A percentile compares a stretch with the other conserved stretches of the same genome.
Conservation (phyloP, 2,329 filamentous ascomycete genomes). For the Aspergillus fructus region DNA sequence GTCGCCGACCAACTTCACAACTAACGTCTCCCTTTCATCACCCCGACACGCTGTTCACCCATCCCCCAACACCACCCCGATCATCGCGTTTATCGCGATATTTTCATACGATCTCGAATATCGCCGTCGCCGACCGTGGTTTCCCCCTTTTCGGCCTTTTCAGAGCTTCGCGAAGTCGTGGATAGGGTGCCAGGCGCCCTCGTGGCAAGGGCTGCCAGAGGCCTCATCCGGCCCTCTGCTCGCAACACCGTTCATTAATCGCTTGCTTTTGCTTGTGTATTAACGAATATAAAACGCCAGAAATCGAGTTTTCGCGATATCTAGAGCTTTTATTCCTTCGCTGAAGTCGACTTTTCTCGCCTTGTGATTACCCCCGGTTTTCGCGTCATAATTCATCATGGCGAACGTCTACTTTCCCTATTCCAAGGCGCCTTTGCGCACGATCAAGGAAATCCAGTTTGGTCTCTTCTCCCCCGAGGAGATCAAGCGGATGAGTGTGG, state of each 20-base stretch:
- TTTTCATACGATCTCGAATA: slow-evolving; percentile 27
- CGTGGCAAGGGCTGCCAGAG: slow-evolving; percentile 50
- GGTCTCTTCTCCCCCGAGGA: slow-evolving; percentile 96
- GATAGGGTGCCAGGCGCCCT: slow-evolving; percentile 45
- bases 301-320: slow-evolving; percentile 11
- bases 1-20: slow-evolving; percentile 41
- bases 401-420: slow-evolving; percentile 87
- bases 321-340: slow-evolving; percentile 16
- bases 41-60: slow-evolving; percentile 30
- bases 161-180: slow-evolving; percentile 37
- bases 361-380: slow-evolving; percentile 14
- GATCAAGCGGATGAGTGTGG: slow-evolving; percentile 98
- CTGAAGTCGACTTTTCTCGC: slow-evolving; percentile 1
- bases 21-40: slow-evolving; percentile 44
- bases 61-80: slow-evolving; percentile 32
- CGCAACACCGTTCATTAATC: slow-evolving; percentile 34
- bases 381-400: slow-evolving; percentile 61
- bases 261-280: slow-evolving; percentile 17
- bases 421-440: slow-evolving; percentile 94
- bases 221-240: slow-evolving; percentile 44
- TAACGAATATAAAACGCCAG: slow-evolving; percentile 7
- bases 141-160: slow-evolving; percentile 28
- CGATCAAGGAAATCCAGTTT: slow-evolving; percentile 98
- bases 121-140: slow-evolving; percentile 28
- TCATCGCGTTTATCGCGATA: slow-evolving; percentile 47